Percentiles rank a stretch among this genome's conserved stretches.
phyloP scores from a whole-genome alignment of 2,329 filamentous ascomycete species.

The Clarireedia paspali region DNA sequence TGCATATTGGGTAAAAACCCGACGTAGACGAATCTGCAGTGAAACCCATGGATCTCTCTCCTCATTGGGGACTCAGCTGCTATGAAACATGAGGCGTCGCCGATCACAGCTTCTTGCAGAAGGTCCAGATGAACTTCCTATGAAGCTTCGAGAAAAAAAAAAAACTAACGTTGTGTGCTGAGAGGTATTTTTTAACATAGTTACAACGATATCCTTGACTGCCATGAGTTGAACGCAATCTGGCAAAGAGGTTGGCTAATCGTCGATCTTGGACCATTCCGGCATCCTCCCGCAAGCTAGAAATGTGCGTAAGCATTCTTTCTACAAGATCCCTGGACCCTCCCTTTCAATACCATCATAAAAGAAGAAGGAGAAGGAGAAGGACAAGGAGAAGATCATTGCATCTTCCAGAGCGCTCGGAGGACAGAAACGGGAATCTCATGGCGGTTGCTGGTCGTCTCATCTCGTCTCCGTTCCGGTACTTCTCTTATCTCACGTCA shows the following conservation, averaged over 20 bases:
- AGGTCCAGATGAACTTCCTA: slow-evolving; percentile 7
- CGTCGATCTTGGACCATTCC: slow-evolving; percentile 7
- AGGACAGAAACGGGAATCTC: slow-evolving; percentile 1
- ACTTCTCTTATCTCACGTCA: not conserved
- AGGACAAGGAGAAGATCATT: not conserved
- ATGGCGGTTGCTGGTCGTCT: not conserved
- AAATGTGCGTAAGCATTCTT: slow-evolving; percentile 1
- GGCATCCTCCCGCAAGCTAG: not conserved
- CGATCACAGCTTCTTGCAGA: slow-evolving; percentile 6
- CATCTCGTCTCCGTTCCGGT: slow-evolving; percentile 3
- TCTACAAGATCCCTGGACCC: not conserved
- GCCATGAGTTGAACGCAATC: slow-evolving; percentile 4
- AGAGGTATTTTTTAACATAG: not conserved
- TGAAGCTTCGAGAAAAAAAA: not conserved
- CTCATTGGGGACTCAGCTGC: slow-evolving; percentile 8
- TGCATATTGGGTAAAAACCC: not conserved
- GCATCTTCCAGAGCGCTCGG: not conserved
- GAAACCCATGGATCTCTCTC: not conserved
- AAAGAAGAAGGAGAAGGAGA: too few relatives aligned
- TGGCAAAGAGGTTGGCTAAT: slow-evolving; percentile 1
- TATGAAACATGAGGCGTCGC: slow-evolving; percentile 2
- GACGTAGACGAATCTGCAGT: not conserved
- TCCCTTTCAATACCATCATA: not conserved
- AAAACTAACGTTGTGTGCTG: not conserved
- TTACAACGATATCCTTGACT: slow-evolving; percentile 1